Conservation (phyloP, 495 filamentous ascomycete species). For the Lophium mytilinum region DNA sequence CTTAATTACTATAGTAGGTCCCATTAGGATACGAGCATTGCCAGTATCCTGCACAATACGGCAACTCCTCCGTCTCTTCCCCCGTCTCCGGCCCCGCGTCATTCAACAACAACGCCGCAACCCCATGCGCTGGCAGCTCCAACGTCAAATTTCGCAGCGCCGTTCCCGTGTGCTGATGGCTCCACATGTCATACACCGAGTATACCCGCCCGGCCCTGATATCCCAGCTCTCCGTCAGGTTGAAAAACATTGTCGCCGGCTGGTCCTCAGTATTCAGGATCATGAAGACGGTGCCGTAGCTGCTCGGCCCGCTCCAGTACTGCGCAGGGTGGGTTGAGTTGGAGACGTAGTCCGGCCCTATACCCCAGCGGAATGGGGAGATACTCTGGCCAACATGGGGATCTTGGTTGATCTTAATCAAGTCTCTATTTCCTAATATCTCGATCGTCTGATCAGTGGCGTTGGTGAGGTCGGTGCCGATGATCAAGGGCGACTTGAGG, state of each 20-base stretch:
- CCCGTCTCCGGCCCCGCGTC: constrained; percentile 19
- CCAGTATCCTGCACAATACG: constrained; percentile 4
- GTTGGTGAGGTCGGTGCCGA: constrained; percentile 22
- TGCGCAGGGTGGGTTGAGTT: constrained; percentile 19
- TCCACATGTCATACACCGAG: constrained; percentile 24
- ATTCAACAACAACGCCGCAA: constrained; percentile 20
- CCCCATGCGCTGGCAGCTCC: constrained; percentile 18
- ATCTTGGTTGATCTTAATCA: constrained; percentile 27
- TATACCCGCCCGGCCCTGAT: constrained; percentile 20
- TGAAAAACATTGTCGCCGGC: constrained; percentile 15
- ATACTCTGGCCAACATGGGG: constrained; percentile 13
- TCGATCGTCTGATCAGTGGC: constrained; percentile 9
- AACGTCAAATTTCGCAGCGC: constrained; percentile 18
- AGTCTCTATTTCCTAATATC: constrained; percentile 20
- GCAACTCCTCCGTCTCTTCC: not conserved
- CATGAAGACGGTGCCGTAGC: constrained; percentile 24
- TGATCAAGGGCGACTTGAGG: constrained; percentile 20
- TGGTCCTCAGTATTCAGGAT: constrained; percentile 16
- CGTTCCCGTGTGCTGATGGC: constrained; percentile 10
- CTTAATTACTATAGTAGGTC: constrained; percentile 2
- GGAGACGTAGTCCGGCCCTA: constrained; percentile 9
- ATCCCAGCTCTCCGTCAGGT: constrained; percentile 22
- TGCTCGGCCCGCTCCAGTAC: constrained; percentile 21
- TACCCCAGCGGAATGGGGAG: constrained; percentile 11
- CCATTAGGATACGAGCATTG: constrained; percentile 5